Conservation (phyloP, 1,139 yeast genomes). For the Hyphopichia buzzinii region DNA sequence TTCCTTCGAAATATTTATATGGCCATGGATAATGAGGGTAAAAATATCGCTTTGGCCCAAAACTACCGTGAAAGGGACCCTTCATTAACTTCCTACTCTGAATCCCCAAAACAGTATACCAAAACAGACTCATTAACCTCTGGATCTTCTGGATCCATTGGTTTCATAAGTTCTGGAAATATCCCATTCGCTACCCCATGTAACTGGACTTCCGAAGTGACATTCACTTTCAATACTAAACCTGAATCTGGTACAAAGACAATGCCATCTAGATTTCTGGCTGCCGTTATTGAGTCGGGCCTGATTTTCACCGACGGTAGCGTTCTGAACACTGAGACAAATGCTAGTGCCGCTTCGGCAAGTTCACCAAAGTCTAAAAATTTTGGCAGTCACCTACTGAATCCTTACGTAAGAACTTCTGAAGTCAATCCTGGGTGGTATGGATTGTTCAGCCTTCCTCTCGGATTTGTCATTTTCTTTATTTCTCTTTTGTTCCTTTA, state of each 20-base stretch:
- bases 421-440: not conserved
- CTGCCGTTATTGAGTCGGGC: slow-evolving; percentile 30
- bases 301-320: slow-evolving; percentile 25
- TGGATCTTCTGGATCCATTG: slow-evolving; percentile 16
- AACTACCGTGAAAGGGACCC: slow-evolving; percentile 10
- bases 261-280: slow-evolving; percentile 38
- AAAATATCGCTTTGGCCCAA: slow-evolving; percentile 49
- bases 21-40: slow-evolving; percentile 66
- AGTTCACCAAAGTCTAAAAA: slow-evolving; percentile 1
- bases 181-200: slow-evolving; percentile 39
- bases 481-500: not conserved
- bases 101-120: not conserved
- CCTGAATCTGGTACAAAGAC: slow-evolving; percentile 15
- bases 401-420: slow-evolving; percentile 1
- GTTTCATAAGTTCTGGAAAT: slow-evolving; percentile 24
- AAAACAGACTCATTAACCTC: not conserved
- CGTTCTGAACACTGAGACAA: not conserved
- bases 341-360: slow-evolving; percentile 14
- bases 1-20: slow-evolving; percentile 56
- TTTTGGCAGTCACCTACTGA: not conserved
- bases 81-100: not conserved
- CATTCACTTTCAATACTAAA: slow-evolving; percentile 14
- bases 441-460: not conserved
- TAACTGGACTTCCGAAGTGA: slow-evolving; percentile 12
- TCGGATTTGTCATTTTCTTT: not conserved